These are phyloP conservation scores for Amaranthus tricolor DNA, from an alignment of 179 eudicot species.

Conservation along the genomic window DNA sequence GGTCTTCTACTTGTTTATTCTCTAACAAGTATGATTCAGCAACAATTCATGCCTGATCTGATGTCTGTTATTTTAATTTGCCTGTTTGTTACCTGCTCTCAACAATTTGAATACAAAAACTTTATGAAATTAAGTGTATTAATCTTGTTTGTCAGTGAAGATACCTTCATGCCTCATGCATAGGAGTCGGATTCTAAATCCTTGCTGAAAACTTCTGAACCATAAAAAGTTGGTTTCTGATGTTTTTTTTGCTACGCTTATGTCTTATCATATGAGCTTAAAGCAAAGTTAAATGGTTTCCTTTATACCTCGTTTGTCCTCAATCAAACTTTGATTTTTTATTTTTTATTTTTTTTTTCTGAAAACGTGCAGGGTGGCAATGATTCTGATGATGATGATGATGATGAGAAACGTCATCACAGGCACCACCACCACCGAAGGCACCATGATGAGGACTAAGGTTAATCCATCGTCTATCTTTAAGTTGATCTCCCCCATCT, in stretches of 20 bases:
- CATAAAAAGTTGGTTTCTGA: no score
- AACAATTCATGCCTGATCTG: background rate
- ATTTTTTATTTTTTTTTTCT: background rate
- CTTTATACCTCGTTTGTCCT: background rate
- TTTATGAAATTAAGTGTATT: background rate
- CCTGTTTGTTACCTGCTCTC: background rate
- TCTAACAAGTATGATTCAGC: background rate
- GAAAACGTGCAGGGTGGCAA: constrained; percentile 43
- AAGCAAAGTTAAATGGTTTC: background rate
- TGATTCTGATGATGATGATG: constrained; percentile 49
- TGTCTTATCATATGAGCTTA: background rate
- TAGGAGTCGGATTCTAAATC: no score
- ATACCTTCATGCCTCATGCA: no score
- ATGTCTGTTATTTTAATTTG: background rate
- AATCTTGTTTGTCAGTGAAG: background rate
- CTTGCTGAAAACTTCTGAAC: no score
- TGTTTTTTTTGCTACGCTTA: background rate
- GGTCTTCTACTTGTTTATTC: background rate
- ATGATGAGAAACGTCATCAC: constrained; percentile 30
- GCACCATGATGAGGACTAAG: constrained; percentile 53
- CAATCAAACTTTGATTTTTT: background rate
- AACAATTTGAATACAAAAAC: background rate
- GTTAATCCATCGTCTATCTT: background rate
- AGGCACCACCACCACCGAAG: constrained; percentile 50
- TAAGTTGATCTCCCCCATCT: constrained; percentile 20